phyloP scores from a whole-genome alignment of 345 rosid species.

The Ceriops decandra region DNA sequence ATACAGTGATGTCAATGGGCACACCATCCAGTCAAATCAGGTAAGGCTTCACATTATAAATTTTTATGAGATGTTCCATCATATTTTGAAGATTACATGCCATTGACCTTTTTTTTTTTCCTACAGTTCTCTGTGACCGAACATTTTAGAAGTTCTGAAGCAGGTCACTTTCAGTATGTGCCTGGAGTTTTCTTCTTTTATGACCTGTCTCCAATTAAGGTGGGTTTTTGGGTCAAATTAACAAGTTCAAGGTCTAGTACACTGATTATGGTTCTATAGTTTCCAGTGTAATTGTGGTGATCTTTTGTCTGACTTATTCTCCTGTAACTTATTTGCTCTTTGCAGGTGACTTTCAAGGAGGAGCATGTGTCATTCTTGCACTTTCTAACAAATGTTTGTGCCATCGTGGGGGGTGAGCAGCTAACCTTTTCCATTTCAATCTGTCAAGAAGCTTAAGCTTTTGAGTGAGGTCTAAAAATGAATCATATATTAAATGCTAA shows the following conservation, averaged over 20 bases:
- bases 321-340: constrained; percentile 7
- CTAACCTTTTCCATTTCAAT: neutral
- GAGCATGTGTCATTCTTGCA: constrained; percentile 84
- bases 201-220: constrained; percentile 99
- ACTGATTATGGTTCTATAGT: neutral
- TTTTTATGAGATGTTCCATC: neutral
- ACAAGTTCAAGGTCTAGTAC: neutral
- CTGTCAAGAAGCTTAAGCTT: no score
- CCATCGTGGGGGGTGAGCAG: constrained; percentile 83
- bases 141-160: constrained; percentile 64
- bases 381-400: constrained; percentile 89
- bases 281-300: neutral
- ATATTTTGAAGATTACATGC: no score
- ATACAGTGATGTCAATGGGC: constrained; percentile 72
- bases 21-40: constrained; percentile 91
- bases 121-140: constrained; percentile 92
- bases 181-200: constrained; percentile 97
- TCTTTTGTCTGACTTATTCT: neutral
- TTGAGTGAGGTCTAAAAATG: no score
- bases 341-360: constrained; percentile 83
- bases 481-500: no score
- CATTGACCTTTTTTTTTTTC: neutral
- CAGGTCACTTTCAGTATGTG: constrained; percentile 62
- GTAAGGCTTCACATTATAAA: constrained; percentile 21
- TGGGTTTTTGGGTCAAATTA: constrained; percentile 15